These are phyloP conservation scores for Limnanthes douglasii DNA, from an alignment of 345 rosid genomes.

Conservation along the genomic window DNA sequence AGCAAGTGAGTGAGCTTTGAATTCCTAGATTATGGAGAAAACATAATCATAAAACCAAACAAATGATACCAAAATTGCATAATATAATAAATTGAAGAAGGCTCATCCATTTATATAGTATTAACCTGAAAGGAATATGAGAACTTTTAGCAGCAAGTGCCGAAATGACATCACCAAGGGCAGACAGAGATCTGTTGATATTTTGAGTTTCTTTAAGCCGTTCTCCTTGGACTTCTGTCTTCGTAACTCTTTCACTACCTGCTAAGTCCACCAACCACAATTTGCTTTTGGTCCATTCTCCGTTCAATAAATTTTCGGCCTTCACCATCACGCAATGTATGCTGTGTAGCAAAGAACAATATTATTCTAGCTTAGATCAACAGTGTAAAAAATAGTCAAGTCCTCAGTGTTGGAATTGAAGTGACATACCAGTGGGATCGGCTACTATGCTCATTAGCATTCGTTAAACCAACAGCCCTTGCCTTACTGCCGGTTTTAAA, in stretches of 20 bases:
- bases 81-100: neutral
- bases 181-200: slow-evolving; percentile 89
- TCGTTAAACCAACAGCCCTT: slow-evolving; percentile 83
- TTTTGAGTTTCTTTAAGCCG: slow-evolving; percentile 94
- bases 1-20: slow-evolving; percentile 97
- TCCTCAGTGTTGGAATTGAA: neutral
- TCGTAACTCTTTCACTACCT: slow-evolving; percentile 95
- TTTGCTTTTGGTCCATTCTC: slow-evolving; percentile 86
- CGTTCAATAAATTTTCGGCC: slow-evolving; percentile 75
- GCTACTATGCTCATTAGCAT: slow-evolving; percentile 91
- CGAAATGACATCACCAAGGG: slow-evolving; percentile 95
- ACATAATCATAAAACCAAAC: slow-evolving; percentile 3
- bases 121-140: slow-evolving; percentile 81
- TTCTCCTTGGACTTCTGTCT: slow-evolving; percentile 91
- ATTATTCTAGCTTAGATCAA: slow-evolving; percentile 2
- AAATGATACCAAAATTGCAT: neutral
- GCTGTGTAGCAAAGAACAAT: slow-evolving; percentile 21
- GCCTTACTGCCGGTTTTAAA: slow-evolving; percentile 76
- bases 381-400: too few relatives aligned
- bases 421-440: slow-evolving; percentile 80
- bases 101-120: neutral
- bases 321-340: slow-evolving; percentile 83
- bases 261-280: slow-evolving; percentile 96
- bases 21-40: slow-evolving; percentile 42
- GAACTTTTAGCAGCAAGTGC: slow-evolving; percentile 91